Conservation (phyloP, 2,329 filamentous ascomycete genomes). For the Mariannaea sp. region DNA sequence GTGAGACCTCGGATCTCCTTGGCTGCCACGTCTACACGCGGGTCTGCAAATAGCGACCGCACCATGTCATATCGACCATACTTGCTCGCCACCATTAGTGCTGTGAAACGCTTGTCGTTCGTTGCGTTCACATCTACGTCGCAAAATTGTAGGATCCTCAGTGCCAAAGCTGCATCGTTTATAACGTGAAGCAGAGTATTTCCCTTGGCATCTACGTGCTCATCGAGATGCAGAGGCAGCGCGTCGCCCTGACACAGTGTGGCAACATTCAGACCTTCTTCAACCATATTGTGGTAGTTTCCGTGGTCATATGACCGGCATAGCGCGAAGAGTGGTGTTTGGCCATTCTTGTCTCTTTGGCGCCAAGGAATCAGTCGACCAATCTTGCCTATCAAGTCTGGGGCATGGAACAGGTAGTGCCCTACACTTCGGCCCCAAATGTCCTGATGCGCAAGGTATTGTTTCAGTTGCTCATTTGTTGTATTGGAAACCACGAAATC, state of each 20-base stretch:
- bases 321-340: constrained; percentile 95
- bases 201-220: constrained; percentile 89
- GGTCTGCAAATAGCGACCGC: constrained; percentile 82
- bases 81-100: constrained; percentile 97
- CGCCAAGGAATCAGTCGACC: constrained; percentile 84
- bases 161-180: constrained; percentile 78
- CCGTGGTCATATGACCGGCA: constrained; percentile 95
- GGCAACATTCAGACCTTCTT: constrained; percentile 76
- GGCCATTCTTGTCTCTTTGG: constrained; percentile 91
- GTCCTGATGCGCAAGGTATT: constrained; percentile 79
- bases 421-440: constrained; percentile 84
- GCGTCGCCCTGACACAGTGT: constrained; percentile 76
- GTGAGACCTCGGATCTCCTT: constrained; percentile 88
- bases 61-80: constrained; percentile 96
- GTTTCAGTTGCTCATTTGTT: constrained; percentile 59
- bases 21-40: constrained; percentile 81
- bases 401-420: constrained; percentile 96
- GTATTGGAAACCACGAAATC: constrained; percentile 67
- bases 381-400: constrained; percentile 76
- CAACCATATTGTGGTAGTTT: constrained; percentile 86
- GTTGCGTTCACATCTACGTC: constrained; percentile 96
- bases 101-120: constrained; percentile 93
- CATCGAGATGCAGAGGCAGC: constrained; percentile 82
- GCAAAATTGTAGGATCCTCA: constrained; percentile 77
- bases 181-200: constrained; percentile 97